Evolutionary conservation across 768 basidiomycete genomes (phyloP), one percentile per base, ranked within the genome.

Genomic region (Mycena polygramma): DNA sequence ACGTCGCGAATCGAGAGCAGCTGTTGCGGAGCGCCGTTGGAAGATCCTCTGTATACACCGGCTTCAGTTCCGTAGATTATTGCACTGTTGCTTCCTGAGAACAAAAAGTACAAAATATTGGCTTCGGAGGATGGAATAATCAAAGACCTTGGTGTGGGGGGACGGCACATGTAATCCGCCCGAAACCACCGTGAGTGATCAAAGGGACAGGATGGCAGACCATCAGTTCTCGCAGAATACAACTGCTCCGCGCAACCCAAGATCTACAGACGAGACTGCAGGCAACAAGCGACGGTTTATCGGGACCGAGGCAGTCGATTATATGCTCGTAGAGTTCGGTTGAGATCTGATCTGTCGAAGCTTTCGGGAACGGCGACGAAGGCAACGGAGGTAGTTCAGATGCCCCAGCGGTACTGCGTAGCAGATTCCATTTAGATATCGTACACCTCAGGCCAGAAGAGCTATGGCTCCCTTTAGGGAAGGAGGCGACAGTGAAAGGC

Each of bases 1-100:
- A 95, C 92, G 35, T 63, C 45, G 39, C 30, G 46, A 7, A 64
- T 46, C 0, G 52, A 55, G 5, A 66, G 26, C 20, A 70, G 68
- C 10, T 65, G 64, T 10, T 37, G 35, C 19, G 51, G 66, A 13
- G 66, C 41, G 30, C 62, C 71, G 35, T 58, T 37, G 26, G 20
- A 17, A 8, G 45, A 35, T 10, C 57, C 61, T 35, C 57, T 48
- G 48, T 73, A 73, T 9, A 73, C 26, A 5, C 72, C 72, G 52
- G 68, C 69, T 30, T 52, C 60, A 2, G 72, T 59, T 0, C 61
- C 68, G 26, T 70, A 73, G 9, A 73, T 63, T 19, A 70, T 37
- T 20, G 35, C 64, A 20, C 39, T 41, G 6, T 8, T 14, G 7
- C 10, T 13, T 55, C 37, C 69, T 59, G 20, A n/a, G 39, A 5